phyloP scores from a whole-genome alignment of 306 rosid species.

The Canavalia ensiformis region DNA sequence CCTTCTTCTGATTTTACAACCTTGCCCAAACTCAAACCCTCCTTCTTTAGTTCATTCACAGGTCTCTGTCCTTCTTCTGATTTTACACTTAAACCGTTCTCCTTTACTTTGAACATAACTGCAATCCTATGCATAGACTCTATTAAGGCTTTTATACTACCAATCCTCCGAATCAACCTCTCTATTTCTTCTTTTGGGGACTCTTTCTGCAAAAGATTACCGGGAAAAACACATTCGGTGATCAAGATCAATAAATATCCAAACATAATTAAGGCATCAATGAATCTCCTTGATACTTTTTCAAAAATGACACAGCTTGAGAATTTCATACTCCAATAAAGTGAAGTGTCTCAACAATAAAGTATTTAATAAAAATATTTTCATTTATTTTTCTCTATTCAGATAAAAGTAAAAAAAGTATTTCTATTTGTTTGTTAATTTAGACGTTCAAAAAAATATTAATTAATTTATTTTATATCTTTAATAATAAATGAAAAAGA shows the following conservation, averaged over 20 bases:
- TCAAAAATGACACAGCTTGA: neutral
- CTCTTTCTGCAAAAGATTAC: constrained; percentile 62
- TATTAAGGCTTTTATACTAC: constrained; percentile 47
- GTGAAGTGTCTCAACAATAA: neutral
- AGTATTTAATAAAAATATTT: too few species aligned
- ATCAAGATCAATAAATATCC: neutral
- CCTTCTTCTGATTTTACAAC: constrained; percentile 28
- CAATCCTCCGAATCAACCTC: constrained; percentile 74
- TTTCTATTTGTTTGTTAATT: too few species aligned
- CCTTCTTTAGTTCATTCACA: constrained; percentile 60
- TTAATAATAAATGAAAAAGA: too few species aligned
- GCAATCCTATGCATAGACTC: too few species aligned
- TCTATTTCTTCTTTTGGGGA: constrained; percentile 73
- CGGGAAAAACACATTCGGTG: neutral
- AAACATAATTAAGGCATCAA: neutral
- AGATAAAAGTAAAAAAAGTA: too few species aligned
- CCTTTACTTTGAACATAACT: too few species aligned
- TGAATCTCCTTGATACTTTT: neutral
- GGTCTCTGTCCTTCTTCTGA: constrained; percentile 31
- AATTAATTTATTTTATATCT: too few species aligned
- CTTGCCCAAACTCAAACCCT: constrained; percentile 26
- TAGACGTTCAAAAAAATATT: too few species aligned
- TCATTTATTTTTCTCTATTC: too few species aligned
- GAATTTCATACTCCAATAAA: neutral
- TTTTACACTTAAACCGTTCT: too few species aligned